A percentile compares a stretch with the other conserved stretches of the same genome.
phyloP scores from a whole-genome alignment of 2,329 filamentous ascomycete genomes.

The Ophiostoma pallidulum region DNA sequence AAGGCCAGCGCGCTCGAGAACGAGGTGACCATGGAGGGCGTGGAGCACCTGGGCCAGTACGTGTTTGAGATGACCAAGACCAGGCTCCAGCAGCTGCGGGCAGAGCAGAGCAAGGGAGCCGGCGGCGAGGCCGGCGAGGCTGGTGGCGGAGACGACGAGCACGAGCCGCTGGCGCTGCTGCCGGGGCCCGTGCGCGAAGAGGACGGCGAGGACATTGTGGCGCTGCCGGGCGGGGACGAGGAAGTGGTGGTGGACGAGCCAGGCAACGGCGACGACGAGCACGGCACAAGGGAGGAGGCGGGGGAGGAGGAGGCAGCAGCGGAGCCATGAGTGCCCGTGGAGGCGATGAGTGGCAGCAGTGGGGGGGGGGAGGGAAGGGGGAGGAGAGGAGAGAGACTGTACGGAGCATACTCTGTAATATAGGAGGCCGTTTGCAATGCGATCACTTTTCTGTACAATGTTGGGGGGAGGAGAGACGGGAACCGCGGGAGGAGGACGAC shows the following conservation, averaged over 20 bases:
- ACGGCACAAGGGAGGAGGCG: not conserved
- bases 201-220: slow-evolving; percentile 12
- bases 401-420: too few species aligned
- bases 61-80: slow-evolving; percentile 89
- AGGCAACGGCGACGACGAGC: not conserved
- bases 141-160: not conserved
- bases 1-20: slow-evolving; percentile 44
- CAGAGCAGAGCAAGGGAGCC: slow-evolving; percentile 20
- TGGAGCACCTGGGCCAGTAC: slow-evolving; percentile 93
- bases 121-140: not conserved
- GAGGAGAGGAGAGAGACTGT: too few species aligned
- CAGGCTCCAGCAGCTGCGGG: slow-evolving; percentile 40
- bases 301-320: not conserved
- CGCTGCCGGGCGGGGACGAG: slow-evolving; percentile 9
- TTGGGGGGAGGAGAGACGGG: too few species aligned
- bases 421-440: too few species aligned
- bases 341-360: too few species aligned
- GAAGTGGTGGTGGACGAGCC: slow-evolving; percentile 1
- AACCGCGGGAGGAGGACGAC: too few species aligned
- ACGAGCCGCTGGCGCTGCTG: not conserved
- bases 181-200: slow-evolving; percentile 3
- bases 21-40: slow-evolving; percentile 69
- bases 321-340: too few species aligned
- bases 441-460: too few species aligned
- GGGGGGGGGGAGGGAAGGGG: too few species aligned